Conservation (phyloP, 345 rosid genomes). For the Erysimum cheiranthoides region DNA sequence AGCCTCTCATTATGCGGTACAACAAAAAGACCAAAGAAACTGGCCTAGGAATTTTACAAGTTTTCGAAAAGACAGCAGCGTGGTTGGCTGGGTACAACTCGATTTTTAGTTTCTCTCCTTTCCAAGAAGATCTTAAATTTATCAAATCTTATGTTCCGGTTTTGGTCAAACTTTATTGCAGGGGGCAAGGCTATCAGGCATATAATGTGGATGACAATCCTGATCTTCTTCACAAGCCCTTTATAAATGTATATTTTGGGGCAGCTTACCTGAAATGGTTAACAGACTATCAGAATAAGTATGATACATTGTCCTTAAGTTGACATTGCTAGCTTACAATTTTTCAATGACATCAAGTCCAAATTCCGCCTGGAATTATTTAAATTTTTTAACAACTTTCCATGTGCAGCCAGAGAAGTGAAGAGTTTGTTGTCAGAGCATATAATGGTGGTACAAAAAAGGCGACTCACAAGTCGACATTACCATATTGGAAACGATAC, state of each 20-base stretch:
- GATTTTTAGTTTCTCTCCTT: conserved; percentile 15
- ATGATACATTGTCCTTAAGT: conserved; percentile 36
- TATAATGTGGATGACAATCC: conserved; percentile 63
- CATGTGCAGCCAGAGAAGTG: conserved; percentile 74
- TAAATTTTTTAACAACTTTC: conserved; percentile 32
- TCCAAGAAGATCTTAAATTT: not conserved
- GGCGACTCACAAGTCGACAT: conserved; percentile 84
- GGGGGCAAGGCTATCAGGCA: conserved; percentile 67
- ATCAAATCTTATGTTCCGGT: conserved; percentile 24
- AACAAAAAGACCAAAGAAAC: conserved; percentile 76
- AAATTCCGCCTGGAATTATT: not conserved
- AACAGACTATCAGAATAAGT: conserved; percentile 72
- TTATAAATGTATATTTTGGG: conserved; percentile 80
- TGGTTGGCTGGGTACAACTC: conserved; percentile 69
- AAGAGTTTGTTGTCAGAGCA: conserved; percentile 89
- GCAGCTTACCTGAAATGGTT: conserved; percentile 90
- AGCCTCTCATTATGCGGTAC: conserved; percentile 64
- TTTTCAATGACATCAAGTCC: conserved; percentile 11
- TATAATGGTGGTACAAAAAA: conserved; percentile 81
- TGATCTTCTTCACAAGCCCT: conserved; percentile 79
- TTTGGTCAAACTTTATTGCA: conserved; percentile 44
- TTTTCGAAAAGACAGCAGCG: conserved; percentile 67
- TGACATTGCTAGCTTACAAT: conserved; percentile 4
- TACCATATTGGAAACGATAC: conserved; percentile 84
- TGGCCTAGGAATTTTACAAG: conserved; percentile 79